Evolutionary conservation across 345 rosid species (phyloP).

Genomic region (Gynandropsis gynandra): DNA sequence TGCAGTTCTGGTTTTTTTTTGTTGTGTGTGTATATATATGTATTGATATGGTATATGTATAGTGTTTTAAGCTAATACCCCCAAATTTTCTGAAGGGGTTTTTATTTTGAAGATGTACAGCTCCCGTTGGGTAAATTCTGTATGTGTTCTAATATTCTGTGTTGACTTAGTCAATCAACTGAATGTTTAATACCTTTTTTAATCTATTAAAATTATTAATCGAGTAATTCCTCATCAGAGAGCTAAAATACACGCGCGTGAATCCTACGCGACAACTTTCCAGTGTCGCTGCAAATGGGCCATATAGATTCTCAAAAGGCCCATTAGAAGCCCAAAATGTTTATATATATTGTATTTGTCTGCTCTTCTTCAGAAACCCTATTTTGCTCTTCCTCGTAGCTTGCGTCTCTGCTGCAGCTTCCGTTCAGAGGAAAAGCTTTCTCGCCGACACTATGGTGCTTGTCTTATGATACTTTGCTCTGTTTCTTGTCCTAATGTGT

Average conservation of each 20-base stretch:
- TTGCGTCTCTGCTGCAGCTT: slow-evolving; percentile 12
- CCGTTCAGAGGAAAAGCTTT: slow-evolving; percentile 12
- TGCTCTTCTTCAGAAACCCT: slow-evolving; percentile 16
- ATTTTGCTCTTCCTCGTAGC: neutral
- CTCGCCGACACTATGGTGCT: slow-evolving; percentile 21
- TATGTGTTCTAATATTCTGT: too few relatives aligned
- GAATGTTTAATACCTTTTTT: too few relatives aligned
- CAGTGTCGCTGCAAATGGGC: too few relatives aligned
- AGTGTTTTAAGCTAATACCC: slow-evolving; percentile 16
- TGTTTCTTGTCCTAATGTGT: neutral
- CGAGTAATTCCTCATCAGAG: too few relatives aligned
- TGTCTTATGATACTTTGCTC: neutral
- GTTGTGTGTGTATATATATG: slow-evolving; percentile 15
- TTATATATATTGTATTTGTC: slow-evolving; percentile 12
- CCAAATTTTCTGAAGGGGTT: too few relatives aligned
- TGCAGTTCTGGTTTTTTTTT: slow-evolving; percentile 6
- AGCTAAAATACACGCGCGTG: too few relatives aligned
- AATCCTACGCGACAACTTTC: too few relatives aligned
- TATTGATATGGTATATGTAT: slow-evolving; percentile 13
- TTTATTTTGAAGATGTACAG: too few relatives aligned
- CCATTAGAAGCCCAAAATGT: slow-evolving; percentile 8
- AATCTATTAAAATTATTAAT: too few relatives aligned
- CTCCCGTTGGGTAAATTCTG: too few relatives aligned
- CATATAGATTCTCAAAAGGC: too few relatives aligned
- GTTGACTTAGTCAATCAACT: too few relatives aligned